Conservation (phyloP, 768 basidiomycete species). For the Cystofilobasidium ferigula region DNA sequence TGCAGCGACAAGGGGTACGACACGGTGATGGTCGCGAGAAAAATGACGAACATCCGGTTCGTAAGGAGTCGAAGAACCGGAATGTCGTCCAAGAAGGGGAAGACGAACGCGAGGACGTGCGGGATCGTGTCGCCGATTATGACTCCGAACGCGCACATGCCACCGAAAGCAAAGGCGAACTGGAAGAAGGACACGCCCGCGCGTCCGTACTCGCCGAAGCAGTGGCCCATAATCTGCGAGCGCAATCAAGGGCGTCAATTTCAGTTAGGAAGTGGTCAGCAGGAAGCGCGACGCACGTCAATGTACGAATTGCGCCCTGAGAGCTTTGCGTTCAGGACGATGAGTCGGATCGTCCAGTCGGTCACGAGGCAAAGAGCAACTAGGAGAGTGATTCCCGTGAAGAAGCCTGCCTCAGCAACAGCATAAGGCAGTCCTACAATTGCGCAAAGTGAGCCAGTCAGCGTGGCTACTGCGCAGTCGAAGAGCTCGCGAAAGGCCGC, state of each 20-base stretch:
- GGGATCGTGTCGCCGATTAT: conserved; percentile 80
- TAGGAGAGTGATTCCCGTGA: conserved; percentile 72
- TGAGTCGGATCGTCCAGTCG: conserved; percentile 74
- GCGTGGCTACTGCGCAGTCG: background rate
- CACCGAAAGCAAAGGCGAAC: conserved; percentile 94
- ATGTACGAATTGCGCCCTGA: conserved; percentile 86
- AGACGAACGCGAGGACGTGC: conserved; percentile 75
- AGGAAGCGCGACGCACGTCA: conserved; percentile 37
- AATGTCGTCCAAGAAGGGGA: conserved; percentile 55
- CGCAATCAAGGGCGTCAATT: background rate
- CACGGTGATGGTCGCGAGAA: conserved; percentile 70
- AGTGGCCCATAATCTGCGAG: conserved; percentile 71
- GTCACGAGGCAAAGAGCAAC: conserved; percentile 69
- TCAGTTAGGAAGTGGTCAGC: background rate
- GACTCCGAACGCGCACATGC: conserved; percentile 90
- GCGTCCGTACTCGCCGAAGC: conserved; percentile 82
- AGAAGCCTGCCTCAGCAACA: conserved; percentile 83
- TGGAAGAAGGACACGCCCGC: conserved; percentile 94
- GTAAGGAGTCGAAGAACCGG: conserved; percentile 66
- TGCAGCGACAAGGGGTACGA: conserved; percentile 92
- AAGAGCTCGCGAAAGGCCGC: conserved; percentile 22
- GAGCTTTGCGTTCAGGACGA: conserved; percentile 89
- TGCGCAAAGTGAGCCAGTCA: background rate
- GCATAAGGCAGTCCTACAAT: conserved; percentile 63
- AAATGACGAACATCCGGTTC: conserved; percentile 80